These are phyloP conservation scores for Monosporozyma solicola DNA, from an alignment of 805 yeast genomes.

Conservation along the genomic window DNA sequence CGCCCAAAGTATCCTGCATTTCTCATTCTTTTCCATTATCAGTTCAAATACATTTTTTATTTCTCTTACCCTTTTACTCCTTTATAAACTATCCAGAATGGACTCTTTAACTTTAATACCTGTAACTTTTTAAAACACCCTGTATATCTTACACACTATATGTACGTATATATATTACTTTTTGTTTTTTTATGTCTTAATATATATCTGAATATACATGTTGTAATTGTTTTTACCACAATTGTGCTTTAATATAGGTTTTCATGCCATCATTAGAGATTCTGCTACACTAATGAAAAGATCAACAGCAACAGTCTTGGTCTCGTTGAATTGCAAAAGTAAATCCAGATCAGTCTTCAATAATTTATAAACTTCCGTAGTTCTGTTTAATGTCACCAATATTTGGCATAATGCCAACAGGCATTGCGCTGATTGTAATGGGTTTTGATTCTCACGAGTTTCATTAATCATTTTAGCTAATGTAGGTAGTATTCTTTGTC, in stretches of 20 bases:
- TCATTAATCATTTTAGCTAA: constrained; percentile 41
- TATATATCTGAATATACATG: not conserved
- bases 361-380: constrained; percentile 29
- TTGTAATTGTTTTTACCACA: not conserved
- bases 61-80: not conserved
- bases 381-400: constrained; percentile 34
- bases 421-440: constrained; percentile 39
- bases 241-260: not conserved
- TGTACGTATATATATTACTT: not conserved
- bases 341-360: constrained; percentile 5
- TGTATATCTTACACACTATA: not conserved
- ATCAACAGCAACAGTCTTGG: not conserved
- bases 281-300: not conserved
- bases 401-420: constrained; percentile 38
- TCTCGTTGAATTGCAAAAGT: constrained; percentile 5
- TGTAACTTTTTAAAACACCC: not conserved
- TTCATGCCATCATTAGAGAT: not conserved
- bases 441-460: constrained; percentile 40
- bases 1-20: not conserved
- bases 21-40: not conserved
- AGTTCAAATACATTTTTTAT: not conserved
- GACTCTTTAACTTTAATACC: not conserved
- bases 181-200: not conserved
- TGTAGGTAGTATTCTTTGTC: constrained; percentile 42
- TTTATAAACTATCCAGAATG: not conserved